phyloP scores from a whole-genome alignment of 2,329 filamentous ascomycete species.

The Hypomyces rosellus region DNA sequence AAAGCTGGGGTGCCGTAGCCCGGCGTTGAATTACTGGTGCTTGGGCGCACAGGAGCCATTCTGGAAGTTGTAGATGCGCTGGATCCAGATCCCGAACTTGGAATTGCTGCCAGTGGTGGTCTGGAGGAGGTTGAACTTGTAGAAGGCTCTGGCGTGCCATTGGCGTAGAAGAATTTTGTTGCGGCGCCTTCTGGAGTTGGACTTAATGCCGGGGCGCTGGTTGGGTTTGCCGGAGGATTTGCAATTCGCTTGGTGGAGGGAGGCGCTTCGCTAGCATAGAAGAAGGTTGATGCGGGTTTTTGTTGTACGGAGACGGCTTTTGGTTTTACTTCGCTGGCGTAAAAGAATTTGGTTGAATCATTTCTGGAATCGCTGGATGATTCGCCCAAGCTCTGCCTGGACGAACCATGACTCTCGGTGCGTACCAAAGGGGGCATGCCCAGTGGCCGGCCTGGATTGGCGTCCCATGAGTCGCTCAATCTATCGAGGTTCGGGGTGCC shows the following conservation, averaged over 20 bases:
- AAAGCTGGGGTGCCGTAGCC: constrained; percentile 14
- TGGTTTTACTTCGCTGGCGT: constrained; percentile 70
- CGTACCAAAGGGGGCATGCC: constrained; percentile 26
- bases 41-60: constrained; percentile 34
- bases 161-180: constrained; percentile 71
- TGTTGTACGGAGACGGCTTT: constrained; percentile 32
- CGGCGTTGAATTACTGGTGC: constrained; percentile 24
- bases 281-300: constrained; percentile 43
- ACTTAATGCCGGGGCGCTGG: constrained; percentile 29
- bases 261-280: constrained; percentile 48
- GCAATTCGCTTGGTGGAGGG: constrained; percentile 32
- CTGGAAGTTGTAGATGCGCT: constrained; percentile 40
- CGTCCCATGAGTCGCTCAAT: constrained; percentile 38
- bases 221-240: constrained; percentile 23
- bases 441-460: constrained; percentile 21
- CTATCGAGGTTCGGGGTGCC: constrained; percentile 49
- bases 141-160: constrained; percentile 50
- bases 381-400: constrained; percentile 17
- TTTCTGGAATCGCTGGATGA: constrained; percentile 21
- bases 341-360: constrained; percentile 69
- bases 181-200: constrained; percentile 34
- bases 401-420: constrained; percentile 5
- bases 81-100: constrained; percentile 37
- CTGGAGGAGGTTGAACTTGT: constrained; percentile 17
- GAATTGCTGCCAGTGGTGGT: constrained; percentile 21